phyloP scores from a whole-genome alignment of 257 asterid species.

The Gynochthodes officinalis region DNA sequence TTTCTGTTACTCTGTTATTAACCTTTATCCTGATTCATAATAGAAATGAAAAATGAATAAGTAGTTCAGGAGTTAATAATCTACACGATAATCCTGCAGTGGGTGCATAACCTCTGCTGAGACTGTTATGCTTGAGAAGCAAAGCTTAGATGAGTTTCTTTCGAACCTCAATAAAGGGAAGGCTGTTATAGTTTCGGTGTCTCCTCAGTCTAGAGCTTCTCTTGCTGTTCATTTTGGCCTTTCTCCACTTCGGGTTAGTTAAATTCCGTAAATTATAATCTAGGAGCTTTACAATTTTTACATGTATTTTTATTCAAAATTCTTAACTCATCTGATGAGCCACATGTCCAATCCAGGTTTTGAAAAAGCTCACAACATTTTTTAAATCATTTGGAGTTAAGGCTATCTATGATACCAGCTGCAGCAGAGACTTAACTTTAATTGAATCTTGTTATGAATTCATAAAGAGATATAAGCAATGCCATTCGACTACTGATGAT shows the following conservation, averaged over 20 bases:
- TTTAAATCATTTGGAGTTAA: slow-evolving; percentile 88
- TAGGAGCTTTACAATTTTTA: background rate
- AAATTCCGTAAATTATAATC: background rate
- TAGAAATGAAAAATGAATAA: background rate
- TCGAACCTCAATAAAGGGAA: slow-evolving; percentile 61
- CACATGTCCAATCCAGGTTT: slow-evolving; percentile 46
- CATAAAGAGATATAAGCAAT: slow-evolving; percentile 58
- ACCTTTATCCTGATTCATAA: background rate
- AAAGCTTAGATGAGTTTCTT: slow-evolving; percentile 90
- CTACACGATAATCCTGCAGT: slow-evolving; percentile 48
- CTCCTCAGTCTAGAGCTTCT: slow-evolving; percentile 98
- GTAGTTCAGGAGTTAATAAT: background rate
- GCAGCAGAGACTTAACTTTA: slow-evolving; percentile 86
- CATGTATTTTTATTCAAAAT: background rate
- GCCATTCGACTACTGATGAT: slow-evolving; percentile 37
- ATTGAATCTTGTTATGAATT: slow-evolving; percentile 90
- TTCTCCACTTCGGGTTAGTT: slow-evolving; percentile 64
- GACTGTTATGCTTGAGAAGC: slow-evolving; percentile 98
- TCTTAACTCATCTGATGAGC: background rate
- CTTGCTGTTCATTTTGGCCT: slow-evolving; percentile 84
- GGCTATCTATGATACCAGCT: slow-evolving; percentile 88
- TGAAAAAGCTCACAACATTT: slow-evolving; percentile 72
- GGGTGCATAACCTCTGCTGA: slow-evolving; percentile 98
- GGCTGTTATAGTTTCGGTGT: slow-evolving; percentile 69
- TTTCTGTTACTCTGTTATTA: background rate